These are phyloP conservation scores for Graphium sp. DNA, from an alignment of 2,329 filamentous ascomycete genomes.

Conservation along the genomic window DNA sequence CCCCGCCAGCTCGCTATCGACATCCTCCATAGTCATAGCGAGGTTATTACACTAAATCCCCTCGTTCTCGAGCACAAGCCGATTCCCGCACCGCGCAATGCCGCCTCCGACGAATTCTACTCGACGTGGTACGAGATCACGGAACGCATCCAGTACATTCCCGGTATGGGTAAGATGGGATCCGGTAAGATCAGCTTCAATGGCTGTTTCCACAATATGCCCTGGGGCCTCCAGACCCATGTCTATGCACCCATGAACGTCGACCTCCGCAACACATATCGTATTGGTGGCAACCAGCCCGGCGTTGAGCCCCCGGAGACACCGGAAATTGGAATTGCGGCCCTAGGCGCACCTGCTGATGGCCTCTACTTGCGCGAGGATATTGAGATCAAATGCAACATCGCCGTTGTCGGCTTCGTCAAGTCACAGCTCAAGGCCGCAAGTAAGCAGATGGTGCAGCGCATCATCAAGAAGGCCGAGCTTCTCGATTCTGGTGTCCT, in stretches of 20 bases:
- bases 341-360: constrained; percentile 42
- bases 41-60: constrained; percentile 55
- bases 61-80: constrained; percentile 47
- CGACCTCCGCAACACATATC: constrained; percentile 52
- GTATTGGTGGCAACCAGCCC: constrained; percentile 51
- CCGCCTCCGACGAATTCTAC: constrained; percentile 53
- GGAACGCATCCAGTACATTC: constrained; percentile 51
- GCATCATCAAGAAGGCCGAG: constrained; percentile 56
- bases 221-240: constrained; percentile 56
- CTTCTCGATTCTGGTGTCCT: constrained; percentile 49
- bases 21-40: constrained; percentile 53
- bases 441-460: constrained; percentile 48
- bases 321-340: constrained; percentile 41
- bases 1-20: constrained; percentile 57
- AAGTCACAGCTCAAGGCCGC: constrained; percentile 50
- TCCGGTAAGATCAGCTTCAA: constrained; percentile 52
- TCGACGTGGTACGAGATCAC: constrained; percentile 60
- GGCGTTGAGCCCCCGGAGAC: constrained; percentile 44
- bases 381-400: constrained; percentile 53
- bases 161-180: constrained; percentile 47
- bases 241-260: constrained; percentile 52
- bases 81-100: constrained; percentile 50
- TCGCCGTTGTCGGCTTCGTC: constrained; percentile 47
- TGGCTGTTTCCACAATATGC: constrained; percentile 56
- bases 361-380: constrained; percentile 54